Base-by-base conservation (phyloP, 2,329 filamentous ascomycete genomes). In the Anthostomella pinea region DNA sequence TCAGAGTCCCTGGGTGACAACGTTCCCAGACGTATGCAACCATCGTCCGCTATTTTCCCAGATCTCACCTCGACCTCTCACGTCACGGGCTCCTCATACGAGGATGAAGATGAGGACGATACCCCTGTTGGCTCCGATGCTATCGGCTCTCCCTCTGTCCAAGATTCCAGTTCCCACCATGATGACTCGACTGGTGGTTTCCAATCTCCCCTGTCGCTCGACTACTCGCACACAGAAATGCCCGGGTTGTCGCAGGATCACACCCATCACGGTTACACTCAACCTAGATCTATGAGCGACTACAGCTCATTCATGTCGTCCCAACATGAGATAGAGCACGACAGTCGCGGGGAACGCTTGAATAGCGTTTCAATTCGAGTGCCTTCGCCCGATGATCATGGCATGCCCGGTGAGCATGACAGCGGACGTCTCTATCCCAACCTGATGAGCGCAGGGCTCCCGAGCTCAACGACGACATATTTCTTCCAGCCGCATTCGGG, bases 1-100 rank as follows among this genome's bases (percentile, higher is more conserved):
- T 37, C 43, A 18, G 56, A 58, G 19, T 35, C 53, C 35, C 33
- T 45, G 47, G 38, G 54, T 20, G 54, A 57, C 36, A 59, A 56
- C 37, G 53, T 49, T 27, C 57, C 54, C 28, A 59, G 59, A 36
- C 56, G 56, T 3, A 48, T 56, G n/a, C 57, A 60, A 34, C 53
- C 62, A 25, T 67, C 65, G 1, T 63, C 62, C 4, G 64, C 63
- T 27, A 38, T 53, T 9, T 65, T 67, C 35, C 58, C 60, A 22
- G 36, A 51, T 16, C 25, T 53, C 31, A 53, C 45, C 30, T 52
- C 52, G 16, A 41, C 47, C 8, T 44, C 52, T 10, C 48, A 54
- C 27, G 33, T 38, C 8, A 30, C 39, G 17, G 42, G 50, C 17
- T 25, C 33, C 9, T 35, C 41, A 16, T 35, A 41, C 27, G 51